Percentiles rank a stretch among this genome's conserved stretches.
Conservation (phyloP, 306 rosid genomes). For the Myrica gale region DNA sequence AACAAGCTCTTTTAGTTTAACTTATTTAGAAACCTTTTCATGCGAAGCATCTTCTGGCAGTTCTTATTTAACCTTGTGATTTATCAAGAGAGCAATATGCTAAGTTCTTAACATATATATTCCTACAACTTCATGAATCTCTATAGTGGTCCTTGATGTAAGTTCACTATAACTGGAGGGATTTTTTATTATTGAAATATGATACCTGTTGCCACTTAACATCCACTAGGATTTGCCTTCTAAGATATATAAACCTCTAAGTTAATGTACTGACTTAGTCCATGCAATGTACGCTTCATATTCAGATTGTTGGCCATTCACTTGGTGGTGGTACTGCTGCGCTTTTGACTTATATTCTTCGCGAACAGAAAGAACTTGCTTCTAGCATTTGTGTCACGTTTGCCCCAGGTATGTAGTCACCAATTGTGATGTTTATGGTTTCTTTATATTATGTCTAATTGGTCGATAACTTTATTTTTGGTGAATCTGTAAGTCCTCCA, state of each 20-base stretch:
- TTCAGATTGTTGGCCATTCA: constrained; percentile 91
- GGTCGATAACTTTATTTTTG: not conserved
- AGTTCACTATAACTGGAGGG: not conserved
- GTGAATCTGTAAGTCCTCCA: not conserved
- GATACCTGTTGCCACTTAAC: not conserved
- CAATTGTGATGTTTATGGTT: not conserved
- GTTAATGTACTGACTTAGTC: not conserved
- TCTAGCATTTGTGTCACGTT: constrained; percentile 72
- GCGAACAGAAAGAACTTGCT: constrained; percentile 80
- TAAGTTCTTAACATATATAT: not conserved
- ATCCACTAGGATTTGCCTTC: not conserved
- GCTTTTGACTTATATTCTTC: constrained; percentile 76
- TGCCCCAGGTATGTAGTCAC: constrained; percentile 78
- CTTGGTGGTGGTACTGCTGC: constrained; percentile 99
- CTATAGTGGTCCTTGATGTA: not conserved
- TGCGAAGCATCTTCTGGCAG: constrained; percentile 3
- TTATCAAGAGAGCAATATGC: not conserved
- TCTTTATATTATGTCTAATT: not conserved
- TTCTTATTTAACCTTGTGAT: not conserved
- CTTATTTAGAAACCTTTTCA: not conserved
- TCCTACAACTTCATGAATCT: not conserved
- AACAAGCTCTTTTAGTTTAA: not conserved
- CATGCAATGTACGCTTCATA: constrained; percentile 1
- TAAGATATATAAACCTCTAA: not conserved
- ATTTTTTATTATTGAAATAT: not conserved